Evolutionary conservation across 2,329 filamentous ascomycete genomes (phyloP).

Genomic region (Pestalotiopsis fici): DNA sequence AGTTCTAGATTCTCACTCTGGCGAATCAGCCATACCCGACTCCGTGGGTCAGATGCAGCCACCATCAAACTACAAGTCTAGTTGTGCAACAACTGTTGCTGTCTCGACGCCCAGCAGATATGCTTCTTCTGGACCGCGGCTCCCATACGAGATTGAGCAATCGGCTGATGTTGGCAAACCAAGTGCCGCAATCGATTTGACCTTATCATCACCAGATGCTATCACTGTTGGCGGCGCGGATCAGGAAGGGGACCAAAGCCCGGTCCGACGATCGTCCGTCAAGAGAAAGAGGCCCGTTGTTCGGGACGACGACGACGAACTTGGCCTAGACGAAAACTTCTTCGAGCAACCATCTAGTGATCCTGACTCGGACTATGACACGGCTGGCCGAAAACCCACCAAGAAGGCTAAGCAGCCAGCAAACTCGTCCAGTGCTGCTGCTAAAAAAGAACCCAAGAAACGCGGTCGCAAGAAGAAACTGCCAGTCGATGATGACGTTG

Average conservation of each 20-base stretch:
- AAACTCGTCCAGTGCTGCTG: neutral
- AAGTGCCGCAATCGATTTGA: conserved; percentile 22
- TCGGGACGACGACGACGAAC: conserved; percentile 27
- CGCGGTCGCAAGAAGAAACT: conserved; percentile 33
- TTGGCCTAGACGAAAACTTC: conserved; percentile 11
- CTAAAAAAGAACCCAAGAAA: conserved; percentile 23
- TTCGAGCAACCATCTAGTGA: neutral
- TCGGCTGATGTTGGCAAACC: neutral
- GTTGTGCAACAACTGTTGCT: conserved; percentile 28
- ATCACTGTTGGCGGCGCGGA: conserved; percentile 16
- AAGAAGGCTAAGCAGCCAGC: neutral
- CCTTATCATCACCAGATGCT: conserved; percentile 30
- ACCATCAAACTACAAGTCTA: conserved; percentile 27
- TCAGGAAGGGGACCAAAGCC: conserved; percentile 1
- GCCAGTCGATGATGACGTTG: conserved; percentile 9
- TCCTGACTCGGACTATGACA: neutral
- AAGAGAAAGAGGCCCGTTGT: conserved; percentile 19
- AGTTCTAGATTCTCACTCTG: conserved; percentile 17
- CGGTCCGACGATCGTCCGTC: conserved; percentile 7
- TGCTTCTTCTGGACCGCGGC: conserved; percentile 27
- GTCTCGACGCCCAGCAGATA: conserved; percentile 32
- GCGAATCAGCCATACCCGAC: neutral
- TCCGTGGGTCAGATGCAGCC: conserved; percentile 4
- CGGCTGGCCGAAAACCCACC: neutral
- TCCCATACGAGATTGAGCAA: conserved; percentile 23